Conservation (phyloP, 2,329 filamentous ascomycete species). For the Cercospora sp. region DNA sequence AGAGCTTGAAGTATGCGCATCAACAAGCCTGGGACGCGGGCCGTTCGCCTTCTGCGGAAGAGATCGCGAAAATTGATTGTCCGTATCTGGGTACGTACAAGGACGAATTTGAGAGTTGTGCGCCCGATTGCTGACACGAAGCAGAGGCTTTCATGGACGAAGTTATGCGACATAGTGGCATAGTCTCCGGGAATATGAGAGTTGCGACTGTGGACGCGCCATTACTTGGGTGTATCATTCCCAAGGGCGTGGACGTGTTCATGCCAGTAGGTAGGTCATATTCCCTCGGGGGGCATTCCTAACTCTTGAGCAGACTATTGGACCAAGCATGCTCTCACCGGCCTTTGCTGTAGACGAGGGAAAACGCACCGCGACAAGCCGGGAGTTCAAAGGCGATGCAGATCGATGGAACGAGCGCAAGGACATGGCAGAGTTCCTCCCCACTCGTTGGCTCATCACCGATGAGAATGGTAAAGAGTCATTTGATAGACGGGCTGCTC, state of each 20-base stretch:
- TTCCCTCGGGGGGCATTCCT: background rate
- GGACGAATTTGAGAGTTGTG: background rate
- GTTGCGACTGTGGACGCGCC: conserved; percentile 3
- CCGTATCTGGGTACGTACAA: background rate
- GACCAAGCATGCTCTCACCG: background rate
- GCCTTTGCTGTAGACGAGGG: background rate
- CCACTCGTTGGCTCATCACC: background rate
- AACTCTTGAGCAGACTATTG: background rate
- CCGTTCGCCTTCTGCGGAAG: background rate
- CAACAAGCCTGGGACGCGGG: background rate
- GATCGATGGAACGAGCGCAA: background rate
- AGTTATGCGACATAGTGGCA: background rate
- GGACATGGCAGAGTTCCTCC: conserved; percentile 7
- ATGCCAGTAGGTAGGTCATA: background rate
- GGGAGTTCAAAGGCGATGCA: background rate
- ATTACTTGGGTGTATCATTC: conserved; percentile 7
- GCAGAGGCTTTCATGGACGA: conserved; percentile 15
- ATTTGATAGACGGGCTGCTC: conserved; percentile 12
- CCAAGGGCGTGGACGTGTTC: conserved; percentile 9
- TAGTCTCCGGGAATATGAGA: conserved; percentile 4
- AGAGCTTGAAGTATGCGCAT: background rate
- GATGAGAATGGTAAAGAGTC: background rate
- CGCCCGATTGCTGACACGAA: background rate
- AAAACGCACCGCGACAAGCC: background rate
- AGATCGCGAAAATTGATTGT: background rate